phyloP scores from a whole-genome alignment of 306 rosid species.

The Fragaria iinumae region DNA sequence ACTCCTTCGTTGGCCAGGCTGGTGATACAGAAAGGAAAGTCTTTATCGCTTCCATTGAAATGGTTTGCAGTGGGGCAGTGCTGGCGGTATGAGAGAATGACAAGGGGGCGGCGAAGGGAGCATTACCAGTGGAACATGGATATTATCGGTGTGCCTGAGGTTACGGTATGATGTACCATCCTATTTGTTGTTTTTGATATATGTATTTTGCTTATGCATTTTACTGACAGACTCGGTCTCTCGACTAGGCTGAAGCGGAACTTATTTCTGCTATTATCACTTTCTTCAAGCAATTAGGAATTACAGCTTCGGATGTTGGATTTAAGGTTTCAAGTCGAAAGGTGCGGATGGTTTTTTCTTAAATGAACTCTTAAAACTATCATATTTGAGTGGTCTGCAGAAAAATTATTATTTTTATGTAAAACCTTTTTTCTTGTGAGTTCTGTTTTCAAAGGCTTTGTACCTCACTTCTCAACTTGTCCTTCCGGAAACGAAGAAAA shows the following conservation, averaged over 20 bases:
- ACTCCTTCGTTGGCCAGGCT: conserved; percentile 97
- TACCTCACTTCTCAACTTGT: conserved; percentile 14
- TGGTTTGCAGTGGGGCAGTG: conserved; percentile 99
- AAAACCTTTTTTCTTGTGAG: neutral
- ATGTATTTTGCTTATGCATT: conserved; percentile 1
- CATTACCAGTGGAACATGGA: conserved; percentile 99
- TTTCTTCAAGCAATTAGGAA: conserved; percentile 80
- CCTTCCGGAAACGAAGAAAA: neutral
- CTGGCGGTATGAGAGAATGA: conserved; percentile 85
- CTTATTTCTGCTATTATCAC: conserved; percentile 82
- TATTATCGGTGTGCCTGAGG: conserved; percentile 85
- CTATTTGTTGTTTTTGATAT: neutral
- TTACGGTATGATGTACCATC: conserved; percentile 46
- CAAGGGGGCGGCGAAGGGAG: conserved; percentile 65
- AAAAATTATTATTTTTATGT: neutral
- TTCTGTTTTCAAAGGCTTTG: conserved; percentile 24
- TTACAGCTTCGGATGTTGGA: conserved; percentile 89
- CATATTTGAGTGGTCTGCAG: neutral
- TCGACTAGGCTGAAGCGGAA: conserved; percentile 89
- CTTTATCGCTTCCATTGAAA: conserved; percentile 80
- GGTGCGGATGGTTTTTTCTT: conserved; percentile 45
- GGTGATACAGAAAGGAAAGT: conserved; percentile 95
- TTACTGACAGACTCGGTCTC: conserved; percentile 12
- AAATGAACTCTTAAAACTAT: neutral
- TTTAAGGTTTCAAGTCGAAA: conserved; percentile 96